Percentiles rank a stretch among this genome's conserved stretches.
phyloP scores from a whole-genome alignment of 495 filamentous ascomycete genomes.

The Penicillium cosmopolitanum region DNA sequence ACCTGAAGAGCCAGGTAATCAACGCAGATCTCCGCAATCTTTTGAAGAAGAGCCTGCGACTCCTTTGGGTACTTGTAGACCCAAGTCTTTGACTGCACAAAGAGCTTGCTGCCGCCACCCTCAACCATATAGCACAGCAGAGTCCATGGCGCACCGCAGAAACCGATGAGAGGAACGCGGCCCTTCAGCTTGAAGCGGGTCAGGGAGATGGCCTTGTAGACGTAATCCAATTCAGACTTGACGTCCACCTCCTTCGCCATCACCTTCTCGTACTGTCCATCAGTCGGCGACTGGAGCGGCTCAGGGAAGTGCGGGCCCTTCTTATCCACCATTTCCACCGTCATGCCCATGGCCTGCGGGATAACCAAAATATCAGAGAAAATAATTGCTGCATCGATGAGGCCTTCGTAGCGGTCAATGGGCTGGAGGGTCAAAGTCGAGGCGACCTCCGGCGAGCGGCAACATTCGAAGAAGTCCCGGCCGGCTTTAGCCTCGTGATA shows the following conservation, averaged over 20 bases:
- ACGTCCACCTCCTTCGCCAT: slow-evolving; percentile 82
- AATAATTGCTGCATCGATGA: slow-evolving; percentile 97
- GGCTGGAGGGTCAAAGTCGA: slow-evolving; percentile 92
- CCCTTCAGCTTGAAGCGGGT: slow-evolving; percentile 87
- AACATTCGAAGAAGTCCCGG: slow-evolving; percentile 96
- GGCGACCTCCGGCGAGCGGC: slow-evolving; percentile 87
- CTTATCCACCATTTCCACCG: slow-evolving; percentile 94
- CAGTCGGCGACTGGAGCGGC: slow-evolving; percentile 74
- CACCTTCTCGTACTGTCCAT: slow-evolving; percentile 78
- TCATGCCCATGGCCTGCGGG: slow-evolving; percentile 96
- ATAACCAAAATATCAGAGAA: slow-evolving; percentile 99
- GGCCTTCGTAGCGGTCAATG: slow-evolving; percentile 83
- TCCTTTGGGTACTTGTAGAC: slow-evolving; percentile 86
- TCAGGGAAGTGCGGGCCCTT: slow-evolving; percentile 93
- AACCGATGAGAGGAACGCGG: slow-evolving; percentile 91
- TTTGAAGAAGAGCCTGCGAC: slow-evolving; percentile 78
- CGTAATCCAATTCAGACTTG: slow-evolving; percentile 80
- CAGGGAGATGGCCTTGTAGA: slow-evolving; percentile 91
- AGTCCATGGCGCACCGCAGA: slow-evolving; percentile 97
- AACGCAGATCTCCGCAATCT: slow-evolving; percentile 89
- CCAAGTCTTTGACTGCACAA: slow-evolving; percentile 91
- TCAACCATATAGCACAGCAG: slow-evolving; percentile 98
- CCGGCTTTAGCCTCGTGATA: slow-evolving; percentile 91
- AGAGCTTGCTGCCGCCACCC: slow-evolving; percentile 92
- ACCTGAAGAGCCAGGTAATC: slow-evolving; percentile 94